phyloP scores from a whole-genome alignment of 129 eudicot genomes.

The Helianthus annuus region DNA sequence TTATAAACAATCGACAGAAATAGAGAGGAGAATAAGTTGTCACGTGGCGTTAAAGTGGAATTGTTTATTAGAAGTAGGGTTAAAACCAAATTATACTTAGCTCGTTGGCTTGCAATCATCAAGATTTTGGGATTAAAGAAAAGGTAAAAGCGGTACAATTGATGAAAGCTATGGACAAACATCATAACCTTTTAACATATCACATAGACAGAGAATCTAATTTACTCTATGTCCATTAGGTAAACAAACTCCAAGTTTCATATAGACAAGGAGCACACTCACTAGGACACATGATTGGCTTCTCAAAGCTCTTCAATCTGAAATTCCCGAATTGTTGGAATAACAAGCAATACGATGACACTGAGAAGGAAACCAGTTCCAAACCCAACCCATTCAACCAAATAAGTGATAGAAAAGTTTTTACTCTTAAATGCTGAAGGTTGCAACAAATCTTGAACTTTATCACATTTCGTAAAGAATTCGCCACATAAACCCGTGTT shows the following conservation, averaged over 20 bases:
- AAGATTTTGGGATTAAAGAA: not conserved
- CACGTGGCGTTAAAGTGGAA: too few relatives aligned
- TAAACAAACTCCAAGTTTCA: not conserved
- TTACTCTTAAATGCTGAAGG: not conserved
- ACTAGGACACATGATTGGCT: not conserved
- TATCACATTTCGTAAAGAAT: not conserved
- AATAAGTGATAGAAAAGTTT: slow-evolving; percentile 20
- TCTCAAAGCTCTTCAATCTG: not conserved
- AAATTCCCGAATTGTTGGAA: slow-evolving; percentile 20
- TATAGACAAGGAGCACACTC: not conserved
- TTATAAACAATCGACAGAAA: too few relatives aligned
- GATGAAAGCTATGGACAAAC: not conserved
- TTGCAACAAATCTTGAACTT: slow-evolving; percentile 13
- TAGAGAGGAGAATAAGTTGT: too few relatives aligned
- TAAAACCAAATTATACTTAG: too few relatives aligned
- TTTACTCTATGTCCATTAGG: not conserved
- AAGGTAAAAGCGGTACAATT: not conserved
- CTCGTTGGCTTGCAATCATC: not conserved
- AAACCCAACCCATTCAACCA: slow-evolving; percentile 40
- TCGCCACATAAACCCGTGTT: slow-evolving; percentile 40
- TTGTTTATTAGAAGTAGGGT: too few relatives aligned
- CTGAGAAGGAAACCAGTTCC: slow-evolving; percentile 42
- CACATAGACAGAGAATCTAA: too few relatives aligned
- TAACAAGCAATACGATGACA: slow-evolving; percentile 24
- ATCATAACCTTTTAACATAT: too few relatives aligned